A percentile compares a stretch with the other conserved stretches of the same genome.
These are phyloP conservation scores for Fusarium nisikadoi DNA, from an alignment of 2,329 filamentous ascomycete genomes.

Conservation along the genomic window DNA sequence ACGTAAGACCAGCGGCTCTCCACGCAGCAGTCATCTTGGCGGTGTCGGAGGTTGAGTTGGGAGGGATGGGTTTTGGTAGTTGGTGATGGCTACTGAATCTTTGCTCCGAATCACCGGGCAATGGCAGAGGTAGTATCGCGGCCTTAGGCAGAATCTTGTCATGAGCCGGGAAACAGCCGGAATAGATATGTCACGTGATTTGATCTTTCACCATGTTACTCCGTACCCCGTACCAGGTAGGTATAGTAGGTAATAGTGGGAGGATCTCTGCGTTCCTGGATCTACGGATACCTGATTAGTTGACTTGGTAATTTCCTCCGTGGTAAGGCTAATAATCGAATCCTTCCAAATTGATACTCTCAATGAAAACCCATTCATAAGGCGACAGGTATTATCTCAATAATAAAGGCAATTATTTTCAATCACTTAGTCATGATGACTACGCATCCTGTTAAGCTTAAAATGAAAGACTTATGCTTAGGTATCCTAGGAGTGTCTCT, in stretches of 20 bases:
- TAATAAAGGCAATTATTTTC: not conserved
- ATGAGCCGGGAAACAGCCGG: conserved; percentile 31
- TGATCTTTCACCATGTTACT: no score
- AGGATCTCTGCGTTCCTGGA: not conserved
- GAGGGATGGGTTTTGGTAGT: conserved; percentile 45
- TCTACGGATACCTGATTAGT: not conserved
- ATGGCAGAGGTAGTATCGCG: conserved; percentile 37
- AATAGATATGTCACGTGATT: conserved; percentile 13
- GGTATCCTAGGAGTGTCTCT: not conserved
- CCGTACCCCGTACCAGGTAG: no score
- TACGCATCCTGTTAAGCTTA: conserved; percentile 4
- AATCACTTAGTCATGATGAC: conserved; percentile 11
- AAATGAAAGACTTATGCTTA: conserved; percentile 10
- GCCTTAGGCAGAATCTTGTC: conserved; percentile 47
- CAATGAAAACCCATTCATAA: not conserved
- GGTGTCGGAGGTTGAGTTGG: conserved; percentile 51
- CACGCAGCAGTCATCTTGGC: conserved; percentile 95
- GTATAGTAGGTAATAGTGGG: no score
- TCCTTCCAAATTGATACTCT: not conserved
- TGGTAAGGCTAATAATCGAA: not conserved
- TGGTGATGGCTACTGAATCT: conserved; percentile 52
- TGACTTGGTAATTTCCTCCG: not conserved
- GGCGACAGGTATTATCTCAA: not conserved
- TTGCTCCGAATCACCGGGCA: conserved; percentile 48
- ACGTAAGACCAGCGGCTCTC: conserved; percentile 98